Evolutionary conservation across 129 eudicot genomes (phyloP).

Genomic region (Ambrosia trifida): DNA sequence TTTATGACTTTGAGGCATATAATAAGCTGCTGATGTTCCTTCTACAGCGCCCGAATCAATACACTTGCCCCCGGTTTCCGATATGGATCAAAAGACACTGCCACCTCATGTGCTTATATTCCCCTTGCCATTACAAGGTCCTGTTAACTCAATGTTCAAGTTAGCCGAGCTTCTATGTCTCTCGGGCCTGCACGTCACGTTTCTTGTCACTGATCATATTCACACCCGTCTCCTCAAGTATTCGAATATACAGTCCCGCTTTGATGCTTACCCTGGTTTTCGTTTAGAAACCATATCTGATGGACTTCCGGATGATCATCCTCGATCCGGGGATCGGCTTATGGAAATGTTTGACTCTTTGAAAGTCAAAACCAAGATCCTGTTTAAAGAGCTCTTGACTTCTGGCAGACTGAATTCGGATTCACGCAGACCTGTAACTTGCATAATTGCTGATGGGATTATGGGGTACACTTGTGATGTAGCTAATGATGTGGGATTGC

Average conservation of each 20-base stretch:
- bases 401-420: slow-evolving; percentile 26
- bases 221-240: slow-evolving; percentile 48
- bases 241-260: slow-evolving; percentile 49
- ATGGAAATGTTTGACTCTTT: slow-evolving; percentile 42
- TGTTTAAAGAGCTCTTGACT: slow-evolving; percentile 42
- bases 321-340: slow-evolving; percentile 40
- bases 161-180: slow-evolving; percentile 66
- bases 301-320: slow-evolving; percentile 53
- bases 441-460: slow-evolving; percentile 60
- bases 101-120: slow-evolving; percentile 66
- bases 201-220: slow-evolving; percentile 54
- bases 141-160: slow-evolving; percentile 65
- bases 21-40: slow-evolving; percentile 11
- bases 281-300: slow-evolving; percentile 44
- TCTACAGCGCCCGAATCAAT: slow-evolving; percentile 6
- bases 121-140: slow-evolving; percentile 73
- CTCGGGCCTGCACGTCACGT: slow-evolving; percentile 57
- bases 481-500: slow-evolving; percentile 50
- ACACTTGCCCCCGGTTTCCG: not conserved
- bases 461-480: slow-evolving; percentile 45
- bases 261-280: slow-evolving; percentile 39
- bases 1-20: not conserved
- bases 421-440: slow-evolving; percentile 32
- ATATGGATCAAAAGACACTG: slow-evolving; percentile 31
- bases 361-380: slow-evolving; percentile 29